Evolutionary conservation across 2,329 filamentous ascomycete species (phyloP).

Genomic region (Rhynchosporium secalis): DNA sequence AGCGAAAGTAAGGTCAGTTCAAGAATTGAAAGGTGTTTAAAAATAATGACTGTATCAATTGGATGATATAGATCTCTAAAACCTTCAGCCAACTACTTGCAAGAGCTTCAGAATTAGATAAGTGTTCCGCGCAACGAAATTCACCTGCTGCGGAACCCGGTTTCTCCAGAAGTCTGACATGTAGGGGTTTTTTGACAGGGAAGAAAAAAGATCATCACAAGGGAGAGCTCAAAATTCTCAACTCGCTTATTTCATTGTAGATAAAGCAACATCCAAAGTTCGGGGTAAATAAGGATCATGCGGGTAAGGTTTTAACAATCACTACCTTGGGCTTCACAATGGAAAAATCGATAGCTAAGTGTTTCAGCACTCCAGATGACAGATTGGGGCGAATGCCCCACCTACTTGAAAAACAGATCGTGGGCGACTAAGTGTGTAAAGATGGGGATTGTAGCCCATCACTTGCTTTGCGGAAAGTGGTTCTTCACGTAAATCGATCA

Average conservation of each 20-base stretch:
- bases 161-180: too few relatives aligned
- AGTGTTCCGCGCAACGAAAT: too few relatives aligned
- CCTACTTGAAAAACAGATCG: not conserved
- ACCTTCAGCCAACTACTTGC: too few relatives aligned
- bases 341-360: slow-evolving; percentile 9
- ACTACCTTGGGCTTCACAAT: not conserved
- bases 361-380: slow-evolving; percentile 5
- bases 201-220: too few relatives aligned
- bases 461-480: not conserved
- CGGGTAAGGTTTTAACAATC: not conserved
- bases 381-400: slow-evolving; percentile 5
- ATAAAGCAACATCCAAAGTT: slow-evolving; percentile 7
- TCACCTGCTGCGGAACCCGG: too few relatives aligned
- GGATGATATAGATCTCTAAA: too few relatives aligned
- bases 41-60: too few relatives aligned
- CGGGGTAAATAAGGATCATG: slow-evolving; percentile 7
- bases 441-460: not conserved
- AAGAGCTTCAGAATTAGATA: too few relatives aligned
- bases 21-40: too few relatives aligned
- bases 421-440: not conserved
- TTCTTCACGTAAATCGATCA: not conserved
- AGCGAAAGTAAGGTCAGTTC: too few relatives aligned
- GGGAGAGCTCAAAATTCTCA: not conserved
- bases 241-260: not conserved
- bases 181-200: too few relatives aligned